Percentiles rank a stretch among this genome's conserved stretches.
Evolutionary conservation across 2,329 filamentous ascomycete species (phyloP).

Genomic region (Calonectria fujianensis): DNA sequence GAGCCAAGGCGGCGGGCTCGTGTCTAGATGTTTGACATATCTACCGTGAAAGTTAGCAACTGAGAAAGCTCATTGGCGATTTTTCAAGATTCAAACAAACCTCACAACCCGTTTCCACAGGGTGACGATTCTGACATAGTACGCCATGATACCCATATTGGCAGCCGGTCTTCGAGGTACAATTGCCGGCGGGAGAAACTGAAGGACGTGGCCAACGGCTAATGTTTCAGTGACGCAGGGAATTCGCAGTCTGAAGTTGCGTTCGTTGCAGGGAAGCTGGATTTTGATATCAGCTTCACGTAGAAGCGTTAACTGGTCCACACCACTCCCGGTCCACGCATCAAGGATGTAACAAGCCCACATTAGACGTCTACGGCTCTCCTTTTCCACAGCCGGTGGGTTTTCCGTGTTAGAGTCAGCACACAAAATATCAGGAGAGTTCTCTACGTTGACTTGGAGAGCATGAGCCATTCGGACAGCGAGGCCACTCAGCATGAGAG

Average conservation of each 20-base stretch:
- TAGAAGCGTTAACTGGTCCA: constrained; percentile 62
- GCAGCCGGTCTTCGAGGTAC: constrained; percentile 63
- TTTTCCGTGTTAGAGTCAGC: constrained; percentile 56
- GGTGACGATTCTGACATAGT: constrained; percentile 64
- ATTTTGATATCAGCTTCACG: constrained; percentile 65
- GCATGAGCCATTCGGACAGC: constrained; percentile 65
- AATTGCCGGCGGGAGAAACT: constrained; percentile 62
- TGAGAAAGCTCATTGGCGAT: neutral
- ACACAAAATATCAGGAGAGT: constrained; percentile 62
- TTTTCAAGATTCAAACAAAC: constrained; percentile 50
- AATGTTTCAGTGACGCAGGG: constrained; percentile 63
- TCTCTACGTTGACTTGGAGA: constrained; percentile 63
- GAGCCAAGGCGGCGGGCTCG: constrained; percentile 64
- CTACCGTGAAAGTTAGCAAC: constrained; percentile 46
- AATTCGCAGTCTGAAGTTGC: constrained; percentile 65
- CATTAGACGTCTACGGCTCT: constrained; percentile 64
- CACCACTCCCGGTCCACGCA: constrained; percentile 63
- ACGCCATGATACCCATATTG: constrained; percentile 67
- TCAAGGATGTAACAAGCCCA: constrained; percentile 66
- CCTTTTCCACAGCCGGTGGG: constrained; percentile 61
- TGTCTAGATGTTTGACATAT: constrained; percentile 66
- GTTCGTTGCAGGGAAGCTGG: constrained; percentile 63
- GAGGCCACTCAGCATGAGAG: constrained; percentile 64
- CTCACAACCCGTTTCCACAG: constrained; percentile 64
- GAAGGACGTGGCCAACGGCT: constrained; percentile 63